A percentile compares a stretch with the other conserved stretches of the same genome.
Conservation (phyloP, 2,329 filamentous ascomycete species). For the Chrysoporthe cubensis region DNA sequence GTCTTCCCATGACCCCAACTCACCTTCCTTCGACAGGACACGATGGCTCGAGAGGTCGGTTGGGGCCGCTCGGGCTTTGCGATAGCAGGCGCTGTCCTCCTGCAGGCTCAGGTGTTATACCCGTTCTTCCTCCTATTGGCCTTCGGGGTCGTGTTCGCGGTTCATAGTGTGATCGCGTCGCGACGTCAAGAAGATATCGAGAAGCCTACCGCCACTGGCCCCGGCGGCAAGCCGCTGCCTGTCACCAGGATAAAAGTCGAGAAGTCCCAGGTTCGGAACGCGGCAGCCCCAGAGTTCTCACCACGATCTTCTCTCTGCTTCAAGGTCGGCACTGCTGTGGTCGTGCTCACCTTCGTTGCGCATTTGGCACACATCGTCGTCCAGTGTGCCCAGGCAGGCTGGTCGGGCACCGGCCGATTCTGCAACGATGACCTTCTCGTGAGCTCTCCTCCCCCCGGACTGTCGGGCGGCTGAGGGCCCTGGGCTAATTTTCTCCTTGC, state of each 20-base stretch:
- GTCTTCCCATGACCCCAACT: neutral
- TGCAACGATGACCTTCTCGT: conserved; percentile 28
- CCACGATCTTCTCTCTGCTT: conserved; percentile 69
- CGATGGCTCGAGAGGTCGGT: conserved; percentile 25
- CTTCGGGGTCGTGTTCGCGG: conserved; percentile 55
- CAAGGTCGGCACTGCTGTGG: conserved; percentile 71
- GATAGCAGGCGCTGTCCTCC: conserved; percentile 49
- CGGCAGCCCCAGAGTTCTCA: conserved; percentile 50
- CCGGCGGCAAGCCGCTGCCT: conserved; percentile 87
- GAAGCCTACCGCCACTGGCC: conserved; percentile 65
- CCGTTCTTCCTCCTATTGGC: conserved; percentile 55
- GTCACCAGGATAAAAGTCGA: conserved; percentile 56
- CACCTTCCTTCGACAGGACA: conserved; percentile 15
- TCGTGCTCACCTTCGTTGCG: conserved; percentile 75
- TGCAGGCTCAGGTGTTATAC: conserved; percentile 55
- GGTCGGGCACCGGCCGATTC: conserved; percentile 42
- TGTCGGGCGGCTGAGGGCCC: neutral
- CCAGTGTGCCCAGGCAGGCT: conserved; percentile 65
- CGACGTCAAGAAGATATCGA: conserved; percentile 53
- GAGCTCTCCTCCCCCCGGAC: conserved; percentile 3
- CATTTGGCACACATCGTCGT: conserved; percentile 74
- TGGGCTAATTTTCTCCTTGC: conserved; percentile 12
- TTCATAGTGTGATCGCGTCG: conserved; percentile 57
- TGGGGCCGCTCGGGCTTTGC: conserved; percentile 35
- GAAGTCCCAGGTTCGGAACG: conserved; percentile 36